A percentile compares a stretch with the other conserved stretches of the same genome.
These are phyloP conservation scores for Xylaria sp. DNA, from an alignment of 2,329 filamentous ascomycete species.

Conservation along the genomic window DNA sequence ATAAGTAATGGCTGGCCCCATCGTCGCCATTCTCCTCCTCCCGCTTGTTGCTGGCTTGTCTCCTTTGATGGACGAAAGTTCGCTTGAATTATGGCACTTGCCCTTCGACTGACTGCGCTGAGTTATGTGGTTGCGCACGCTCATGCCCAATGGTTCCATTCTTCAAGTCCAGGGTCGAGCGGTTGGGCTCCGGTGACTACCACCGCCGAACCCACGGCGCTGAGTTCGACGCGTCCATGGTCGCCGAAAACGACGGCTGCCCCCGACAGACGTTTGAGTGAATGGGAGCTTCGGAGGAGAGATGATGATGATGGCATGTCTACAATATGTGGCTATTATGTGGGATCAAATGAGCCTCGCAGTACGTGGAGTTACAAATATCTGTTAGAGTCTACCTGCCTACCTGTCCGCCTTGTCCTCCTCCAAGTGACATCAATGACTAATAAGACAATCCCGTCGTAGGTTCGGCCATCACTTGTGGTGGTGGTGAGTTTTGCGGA, in stretches of 20 bases:
- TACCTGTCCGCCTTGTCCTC: background rate
- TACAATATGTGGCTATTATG: constrained; percentile 27
- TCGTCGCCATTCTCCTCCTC: constrained; percentile 16
- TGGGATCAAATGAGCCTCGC: constrained; percentile 15
- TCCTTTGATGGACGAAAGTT: constrained; percentile 24
- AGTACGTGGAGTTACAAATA: constrained; percentile 20
- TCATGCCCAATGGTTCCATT: constrained; percentile 25
- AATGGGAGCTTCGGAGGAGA: constrained; percentile 26
- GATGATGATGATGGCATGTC: constrained; percentile 19
- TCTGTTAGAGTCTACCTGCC: background rate
- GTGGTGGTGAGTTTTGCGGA: constrained; percentile 21
- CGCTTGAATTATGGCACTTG: constrained; percentile 26
- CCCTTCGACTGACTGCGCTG: constrained; percentile 29
- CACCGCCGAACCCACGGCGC: constrained; percentile 17
- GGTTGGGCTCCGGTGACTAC: constrained; percentile 29
- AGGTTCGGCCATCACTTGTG: constrained; percentile 26
- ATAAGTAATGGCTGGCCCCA: constrained; percentile 18
- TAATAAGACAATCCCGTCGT: constrained; percentile 10
- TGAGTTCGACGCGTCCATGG: constrained; percentile 25
- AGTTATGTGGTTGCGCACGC: constrained; percentile 26
- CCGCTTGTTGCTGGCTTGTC: constrained; percentile 12
- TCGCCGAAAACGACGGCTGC: constrained; percentile 29
- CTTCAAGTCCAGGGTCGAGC: constrained; percentile 18
- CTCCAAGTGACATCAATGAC: constrained; percentile 14
- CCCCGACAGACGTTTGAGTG: constrained; percentile 21